phyloP scores from a whole-genome alignment of 1,284 basidiomycete genomes.

The Pseudozyma pruni region DNA sequence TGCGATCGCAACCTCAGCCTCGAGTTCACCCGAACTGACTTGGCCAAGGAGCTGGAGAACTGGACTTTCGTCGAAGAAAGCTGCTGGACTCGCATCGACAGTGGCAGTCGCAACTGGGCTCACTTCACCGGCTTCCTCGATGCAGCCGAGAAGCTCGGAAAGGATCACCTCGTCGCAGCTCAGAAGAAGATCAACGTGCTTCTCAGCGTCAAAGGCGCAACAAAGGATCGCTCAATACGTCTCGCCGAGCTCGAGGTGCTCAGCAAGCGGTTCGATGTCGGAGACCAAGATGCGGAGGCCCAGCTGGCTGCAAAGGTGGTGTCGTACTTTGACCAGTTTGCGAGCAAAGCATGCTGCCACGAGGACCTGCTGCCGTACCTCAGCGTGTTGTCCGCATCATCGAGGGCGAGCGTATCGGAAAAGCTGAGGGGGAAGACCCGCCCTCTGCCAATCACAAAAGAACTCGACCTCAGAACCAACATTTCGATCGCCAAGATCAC shows the following conservation, averaged over 20 bases:
- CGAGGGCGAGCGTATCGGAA: slow-evolving; percentile 49
- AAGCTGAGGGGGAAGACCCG: slow-evolving; percentile 2
- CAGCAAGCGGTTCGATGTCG: slow-evolving; percentile 2
- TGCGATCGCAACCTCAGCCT: slow-evolving; percentile 79
- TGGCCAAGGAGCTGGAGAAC: slow-evolving; percentile 36
- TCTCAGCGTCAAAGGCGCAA: slow-evolving; percentile 74
- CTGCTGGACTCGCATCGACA: slow-evolving; percentile 70
- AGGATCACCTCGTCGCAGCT: slow-evolving; percentile 22
- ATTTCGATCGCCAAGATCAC: slow-evolving; percentile 48
- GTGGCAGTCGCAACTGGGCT: slow-evolving; percentile 44
- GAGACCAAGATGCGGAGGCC: slow-evolving; percentile 7
- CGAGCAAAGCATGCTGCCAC: slow-evolving; percentile 83
- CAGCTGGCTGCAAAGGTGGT: slow-evolving; percentile 12
- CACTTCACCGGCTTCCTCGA: slow-evolving; percentile 29
- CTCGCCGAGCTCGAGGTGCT: slow-evolving; percentile 73
- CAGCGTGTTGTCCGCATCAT: slow-evolving; percentile 70
- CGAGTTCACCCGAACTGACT: slow-evolving; percentile 70
- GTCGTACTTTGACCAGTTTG: slow-evolving; percentile 78
- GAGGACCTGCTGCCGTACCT: slow-evolving; percentile 81
- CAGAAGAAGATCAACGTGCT: slow-evolving; percentile 32
- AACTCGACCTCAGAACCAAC: slow-evolving; percentile 26
- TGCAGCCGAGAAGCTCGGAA: slow-evolving; percentile 36
- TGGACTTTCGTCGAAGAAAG: slow-evolving; percentile 75
- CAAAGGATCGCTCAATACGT: slow-evolving; percentile 76
- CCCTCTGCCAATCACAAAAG: slow-evolving; percentile 17